These are phyloP conservation scores for Angophora floribunda DNA, from an alignment of 345 rosid species.

Conservation along the genomic window DNA sequence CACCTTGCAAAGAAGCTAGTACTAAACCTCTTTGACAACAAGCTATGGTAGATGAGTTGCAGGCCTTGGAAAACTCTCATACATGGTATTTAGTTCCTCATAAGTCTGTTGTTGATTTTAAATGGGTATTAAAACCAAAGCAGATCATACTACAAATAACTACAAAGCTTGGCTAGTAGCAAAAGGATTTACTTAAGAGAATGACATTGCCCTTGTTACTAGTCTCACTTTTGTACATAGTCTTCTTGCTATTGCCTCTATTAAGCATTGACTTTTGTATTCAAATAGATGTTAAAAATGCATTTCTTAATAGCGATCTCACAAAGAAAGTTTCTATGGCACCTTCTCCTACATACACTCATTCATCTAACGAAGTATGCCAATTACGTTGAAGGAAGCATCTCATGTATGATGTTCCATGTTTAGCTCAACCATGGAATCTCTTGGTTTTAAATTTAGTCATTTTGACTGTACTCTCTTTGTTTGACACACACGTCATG, in stretches of 20 bases:
- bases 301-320: neutral
- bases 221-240: neutral
- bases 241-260: neutral
- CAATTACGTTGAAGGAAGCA: neutral
- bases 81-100: neutral
- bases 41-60: neutral
- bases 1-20: neutral
- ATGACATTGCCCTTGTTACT: neutral
- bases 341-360: neutral
- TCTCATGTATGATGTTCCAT: neutral
- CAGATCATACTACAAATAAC: neutral
- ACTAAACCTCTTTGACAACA: neutral
- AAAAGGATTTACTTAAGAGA: neutral
- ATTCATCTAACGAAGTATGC: neutral
- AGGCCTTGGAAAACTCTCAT: neutral
- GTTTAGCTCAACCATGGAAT: neutral
- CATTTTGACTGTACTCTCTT: neutral
- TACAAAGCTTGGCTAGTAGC: neutral
- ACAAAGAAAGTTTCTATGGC: neutral
- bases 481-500: neutral
- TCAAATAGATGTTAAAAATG: neutral
- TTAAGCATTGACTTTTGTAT: neutral
- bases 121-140: neutral
- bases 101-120: neutral
- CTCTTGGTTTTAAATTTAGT: neutral